Percentiles rank a stretch among this genome's conserved stretches.
phyloP scores from a whole-genome alignment of 306 rosid species.

The Rubus idaeus region DNA sequence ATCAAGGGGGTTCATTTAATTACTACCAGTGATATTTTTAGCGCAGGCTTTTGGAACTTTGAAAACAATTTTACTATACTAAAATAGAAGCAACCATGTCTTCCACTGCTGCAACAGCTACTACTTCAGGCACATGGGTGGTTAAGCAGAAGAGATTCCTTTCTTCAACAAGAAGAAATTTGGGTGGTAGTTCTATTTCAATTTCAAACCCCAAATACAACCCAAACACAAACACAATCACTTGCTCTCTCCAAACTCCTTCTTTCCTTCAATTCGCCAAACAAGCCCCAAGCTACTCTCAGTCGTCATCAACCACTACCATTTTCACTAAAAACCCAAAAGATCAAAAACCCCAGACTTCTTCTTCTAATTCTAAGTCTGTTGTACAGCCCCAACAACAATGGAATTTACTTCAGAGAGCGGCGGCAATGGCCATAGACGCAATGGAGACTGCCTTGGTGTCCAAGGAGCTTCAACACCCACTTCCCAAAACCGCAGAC shows the following conservation, averaged over 20 bases:
- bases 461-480: constrained; percentile 48
- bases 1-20: not conserved
- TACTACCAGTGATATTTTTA: not conserved
- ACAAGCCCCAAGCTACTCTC: constrained; percentile 29
- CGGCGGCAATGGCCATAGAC: constrained; percentile 60
- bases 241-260: constrained; percentile 61
- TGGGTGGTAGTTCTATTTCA: constrained; percentile 17
- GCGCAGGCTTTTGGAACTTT: constrained; percentile 12
- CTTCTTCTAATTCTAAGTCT: constrained; percentile 8
- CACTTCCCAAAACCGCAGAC: constrained; percentile 88
- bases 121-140: constrained; percentile 12
- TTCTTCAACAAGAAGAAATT: constrained; percentile 14
- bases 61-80: not conserved
- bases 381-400: constrained; percentile 5
- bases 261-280: constrained; percentile 50
- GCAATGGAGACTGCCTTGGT: constrained; percentile 54
- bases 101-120: constrained; percentile 18
- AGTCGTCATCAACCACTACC: constrained; percentile 10
- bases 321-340: constrained; percentile 5
- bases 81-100: constrained; percentile 19
- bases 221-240: not conserved
- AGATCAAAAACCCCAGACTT: not conserved
- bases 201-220: constrained; percentile 19
- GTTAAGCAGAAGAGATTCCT: not conserved
- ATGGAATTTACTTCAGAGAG: constrained; percentile 60